Base-by-base conservation (phyloP, 495 filamentous ascomycete species). In the Jackrogersella multiformis region DNA sequence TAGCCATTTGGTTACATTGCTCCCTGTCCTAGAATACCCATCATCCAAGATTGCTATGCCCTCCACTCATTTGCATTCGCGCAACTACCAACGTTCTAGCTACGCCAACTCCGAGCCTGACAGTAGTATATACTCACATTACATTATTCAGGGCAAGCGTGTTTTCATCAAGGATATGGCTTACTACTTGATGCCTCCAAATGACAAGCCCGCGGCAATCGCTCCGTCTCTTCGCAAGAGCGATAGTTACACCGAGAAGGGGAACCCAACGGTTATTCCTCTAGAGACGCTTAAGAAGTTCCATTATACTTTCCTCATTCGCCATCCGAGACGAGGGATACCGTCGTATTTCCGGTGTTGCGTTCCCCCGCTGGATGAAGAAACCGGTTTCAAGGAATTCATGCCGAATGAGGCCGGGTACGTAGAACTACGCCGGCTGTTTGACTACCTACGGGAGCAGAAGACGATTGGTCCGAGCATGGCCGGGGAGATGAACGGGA, bases 151-250 rank as follows among this genome's bases (percentile, higher is more conserved):
- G 87, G 84, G 82, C 68, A 97, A 97, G 79, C 90, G 95, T 58
- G 77, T 97, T 69, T 96, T 98, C 82, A 95, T 99, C 85, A 99
- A 99, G 76, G 95, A 98, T 76, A 99, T 99, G 73, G 86, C 90
- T 35, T 88, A 97, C 76, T 97, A 97, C 75, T 80, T 97, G 41
- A 78, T 90, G 56, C 92, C 94, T 4, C 93, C 92, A 2, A 74
- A 88, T 63, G 79, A 80, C n/a, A 81, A 88, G 55, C 80, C 84
- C 15, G 86, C 90, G 38, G 82, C 77, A 34, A 88, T 94, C 57
- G 92, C 92, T 16, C 92, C 92, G 1, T 94, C 92, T 28, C 81
- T 97, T 26, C 73, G 81, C 32, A 85, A 90, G 56, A 86, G 87
- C 20, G 74, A 71, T 15, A 23, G 61, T 45, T 84, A 90, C 72